Conservation (phyloP, 805 yeast species). For the Cyberlindnera mississippiensis region DNA sequence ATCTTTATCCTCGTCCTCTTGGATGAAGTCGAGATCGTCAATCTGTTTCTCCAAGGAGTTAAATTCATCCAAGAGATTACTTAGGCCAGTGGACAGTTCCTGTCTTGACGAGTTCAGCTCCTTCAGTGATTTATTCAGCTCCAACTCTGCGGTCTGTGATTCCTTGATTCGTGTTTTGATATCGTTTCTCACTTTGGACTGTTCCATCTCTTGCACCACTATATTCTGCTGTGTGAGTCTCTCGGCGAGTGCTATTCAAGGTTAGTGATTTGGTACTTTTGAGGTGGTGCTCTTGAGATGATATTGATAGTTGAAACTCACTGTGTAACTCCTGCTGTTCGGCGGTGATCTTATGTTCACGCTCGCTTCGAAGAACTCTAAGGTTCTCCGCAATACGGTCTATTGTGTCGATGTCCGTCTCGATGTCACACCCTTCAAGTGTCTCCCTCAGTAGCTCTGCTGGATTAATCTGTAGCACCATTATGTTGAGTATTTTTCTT, state of each 20-base stretch:
- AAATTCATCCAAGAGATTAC: constrained; percentile 35
- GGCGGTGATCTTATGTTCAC: constrained; percentile 27
- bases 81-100: constrained; percentile 34
- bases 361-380: constrained; percentile 27
- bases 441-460: constrained; percentile 37
- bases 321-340: constrained; percentile 21
- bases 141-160: constrained; percentile 43
- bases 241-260: constrained; percentile 13
- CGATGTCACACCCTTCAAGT: constrained; percentile 46
- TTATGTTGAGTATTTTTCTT: neutral
- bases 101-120: constrained; percentile 43
- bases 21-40: constrained; percentile 28
- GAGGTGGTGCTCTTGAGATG: no score
- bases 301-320: no score
- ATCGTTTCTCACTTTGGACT: constrained; percentile 29
- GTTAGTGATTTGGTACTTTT: no score
- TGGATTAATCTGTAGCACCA: constrained; percentile 12
- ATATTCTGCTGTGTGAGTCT: constrained; percentile 16
- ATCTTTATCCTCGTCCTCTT: constrained; percentile 36
- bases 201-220: constrained; percentile 25
- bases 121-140: constrained; percentile 49
- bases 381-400: constrained; percentile 41
- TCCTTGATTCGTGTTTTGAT: constrained; percentile 30
- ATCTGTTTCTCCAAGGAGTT: constrained; percentile 33
- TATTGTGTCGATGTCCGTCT: constrained; percentile 45